phyloP scores from a whole-genome alignment of 2,329 filamentous ascomycete genomes.

The Aspergillus sp. region DNA sequence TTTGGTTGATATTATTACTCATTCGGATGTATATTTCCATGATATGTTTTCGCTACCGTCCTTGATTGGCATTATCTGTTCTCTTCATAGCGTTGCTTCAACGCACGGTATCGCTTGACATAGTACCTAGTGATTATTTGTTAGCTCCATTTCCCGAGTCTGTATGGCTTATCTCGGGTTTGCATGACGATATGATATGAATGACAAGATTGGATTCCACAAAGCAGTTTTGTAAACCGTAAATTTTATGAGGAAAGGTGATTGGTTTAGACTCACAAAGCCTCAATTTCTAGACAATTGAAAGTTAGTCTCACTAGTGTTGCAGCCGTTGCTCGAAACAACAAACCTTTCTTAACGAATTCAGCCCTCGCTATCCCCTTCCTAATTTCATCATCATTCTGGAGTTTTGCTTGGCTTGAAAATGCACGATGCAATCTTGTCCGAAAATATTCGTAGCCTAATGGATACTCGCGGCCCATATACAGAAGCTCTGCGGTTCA shows the following conservation, averaged over 20 bases:
- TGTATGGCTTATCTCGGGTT: slow-evolving; percentile 1
- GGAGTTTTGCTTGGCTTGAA: slow-evolving; percentile 67
- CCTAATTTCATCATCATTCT: slow-evolving; percentile 72
- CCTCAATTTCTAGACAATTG: slow-evolving; percentile 73
- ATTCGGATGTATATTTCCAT: slow-evolving; percentile 23
- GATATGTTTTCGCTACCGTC: slow-evolving; percentile 13
- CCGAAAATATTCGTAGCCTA: slow-evolving; percentile 80
- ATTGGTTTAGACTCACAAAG: slow-evolving; percentile 64
- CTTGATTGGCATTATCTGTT: slow-evolving; percentile 29
- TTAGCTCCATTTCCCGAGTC: slow-evolving; percentile 20
- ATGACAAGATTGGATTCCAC: slow-evolving; percentile 9
- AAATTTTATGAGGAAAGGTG: background rate
- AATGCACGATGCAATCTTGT: slow-evolving; percentile 83
- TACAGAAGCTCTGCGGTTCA: slow-evolving; percentile 69
- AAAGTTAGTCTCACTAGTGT: slow-evolving; percentile 2
- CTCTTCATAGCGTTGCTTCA: slow-evolving; percentile 77
- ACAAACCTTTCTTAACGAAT: slow-evolving; percentile 83
- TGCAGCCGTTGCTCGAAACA: background rate
- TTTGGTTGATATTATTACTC: slow-evolving; percentile 22
- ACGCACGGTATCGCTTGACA: slow-evolving; percentile 82
- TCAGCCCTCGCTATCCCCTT: slow-evolving; percentile 75
- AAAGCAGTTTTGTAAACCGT: background rate
- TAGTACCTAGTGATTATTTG: slow-evolving; percentile 66
- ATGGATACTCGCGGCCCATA: slow-evolving; percentile 81
- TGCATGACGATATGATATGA: slow-evolving; percentile 21